Conservation (phyloP, 2,329 filamentous ascomycete genomes). For the Ophiostoma australiae region DNA sequence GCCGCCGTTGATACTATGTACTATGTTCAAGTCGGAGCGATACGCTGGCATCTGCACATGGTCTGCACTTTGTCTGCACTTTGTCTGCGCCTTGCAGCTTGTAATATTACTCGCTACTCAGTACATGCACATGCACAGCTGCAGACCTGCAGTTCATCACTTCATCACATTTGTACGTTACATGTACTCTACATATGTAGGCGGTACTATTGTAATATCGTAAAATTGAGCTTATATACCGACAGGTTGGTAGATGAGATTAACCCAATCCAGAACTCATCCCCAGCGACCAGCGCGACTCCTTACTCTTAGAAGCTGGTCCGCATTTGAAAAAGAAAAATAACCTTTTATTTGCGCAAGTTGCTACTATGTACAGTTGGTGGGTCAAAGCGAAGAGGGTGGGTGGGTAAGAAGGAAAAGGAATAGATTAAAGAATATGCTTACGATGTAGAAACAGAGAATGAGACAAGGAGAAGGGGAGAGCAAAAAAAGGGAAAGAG, state of each 20-base stretch:
- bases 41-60: background rate
- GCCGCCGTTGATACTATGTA: background rate
- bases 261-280: background rate
- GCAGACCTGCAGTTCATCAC: background rate
- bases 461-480: background rate
- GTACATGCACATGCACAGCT: background rate
- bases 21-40: background rate
- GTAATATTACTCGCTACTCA: background rate
- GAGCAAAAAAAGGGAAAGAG: no score
- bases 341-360: background rate
- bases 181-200: background rate
- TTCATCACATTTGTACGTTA: background rate
- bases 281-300: background rate
- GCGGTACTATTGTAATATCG: background rate
- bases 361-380: background rate
- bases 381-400: background rate
- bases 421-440: background rate
- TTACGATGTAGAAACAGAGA: background rate
- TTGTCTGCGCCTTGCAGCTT: background rate
- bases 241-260: slow-evolving; percentile 6
- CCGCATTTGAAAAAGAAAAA: background rate
- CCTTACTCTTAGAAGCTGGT: background rate
- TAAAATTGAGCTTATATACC: background rate
- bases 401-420: background rate
- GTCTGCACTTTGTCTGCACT: background rate